These are phyloP conservation scores for Hura crepitans DNA, from an alignment of 441 rosid genomes.

Conservation along the genomic window DNA sequence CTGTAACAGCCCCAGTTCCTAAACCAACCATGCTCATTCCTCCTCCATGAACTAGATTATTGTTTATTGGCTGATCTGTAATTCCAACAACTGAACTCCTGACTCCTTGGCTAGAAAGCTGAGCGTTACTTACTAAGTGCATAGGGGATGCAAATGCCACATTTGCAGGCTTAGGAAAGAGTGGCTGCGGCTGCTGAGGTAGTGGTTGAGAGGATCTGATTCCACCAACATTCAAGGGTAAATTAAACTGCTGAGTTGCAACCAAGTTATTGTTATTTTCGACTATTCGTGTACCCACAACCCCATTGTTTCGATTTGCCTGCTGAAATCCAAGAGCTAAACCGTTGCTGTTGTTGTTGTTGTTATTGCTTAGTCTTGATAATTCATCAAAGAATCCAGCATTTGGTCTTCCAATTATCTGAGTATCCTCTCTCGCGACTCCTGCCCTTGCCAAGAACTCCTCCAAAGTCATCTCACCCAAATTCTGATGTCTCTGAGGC, in stretches of 20 bases:
- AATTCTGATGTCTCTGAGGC: conserved; percentile 66
- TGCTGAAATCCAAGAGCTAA: conserved; percentile 53
- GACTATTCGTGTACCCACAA: conserved; percentile 28
- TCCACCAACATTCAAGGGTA: conserved; percentile 43
- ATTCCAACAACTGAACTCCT: conserved; percentile 43
- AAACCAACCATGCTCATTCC: conserved; percentile 47
- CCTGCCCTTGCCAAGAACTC: conserved; percentile 92
- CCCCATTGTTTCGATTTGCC: conserved; percentile 37
- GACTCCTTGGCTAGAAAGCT: conserved; percentile 39
- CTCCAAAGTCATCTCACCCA: conserved; percentile 89
- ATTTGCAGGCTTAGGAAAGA: conserved; percentile 67
- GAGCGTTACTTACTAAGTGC: conserved; percentile 32
- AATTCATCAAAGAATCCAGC: conserved; percentile 46
- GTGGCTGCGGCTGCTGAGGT: conserved; percentile 46
- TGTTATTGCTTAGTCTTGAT: conserved; percentile 30
- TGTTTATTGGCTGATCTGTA: conserved; percentile 40
- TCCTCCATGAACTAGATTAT: conserved; percentile 45
- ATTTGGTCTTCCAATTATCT: conserved; percentile 31
- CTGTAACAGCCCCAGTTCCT: conserved; percentile 33
- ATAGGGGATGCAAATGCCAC: conserved; percentile 51
- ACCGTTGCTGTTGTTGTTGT: conserved; percentile 37
- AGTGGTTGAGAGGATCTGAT: conserved; percentile 39
- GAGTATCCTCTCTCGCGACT: conserved; percentile 71
- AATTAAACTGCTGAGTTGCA: conserved; percentile 41
- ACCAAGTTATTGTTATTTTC: conserved; percentile 30